phyloP scores from a whole-genome alignment of 148 eudicot genomes.

The Spergularia marina region DNA sequence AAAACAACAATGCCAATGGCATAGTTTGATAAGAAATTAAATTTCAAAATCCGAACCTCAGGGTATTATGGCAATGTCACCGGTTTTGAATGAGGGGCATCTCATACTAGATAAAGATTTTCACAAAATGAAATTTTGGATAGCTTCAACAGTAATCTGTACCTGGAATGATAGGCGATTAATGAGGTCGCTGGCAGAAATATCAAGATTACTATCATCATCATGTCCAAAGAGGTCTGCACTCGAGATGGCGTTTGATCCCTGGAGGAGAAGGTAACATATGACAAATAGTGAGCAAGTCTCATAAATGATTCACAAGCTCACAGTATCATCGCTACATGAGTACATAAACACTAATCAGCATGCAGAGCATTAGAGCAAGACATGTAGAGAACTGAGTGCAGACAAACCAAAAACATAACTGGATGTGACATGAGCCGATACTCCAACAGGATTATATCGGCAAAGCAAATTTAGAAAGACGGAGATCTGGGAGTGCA shows the following conservation, averaged over 20 bases:
- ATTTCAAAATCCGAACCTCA: not conserved
- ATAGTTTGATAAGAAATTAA: not conserved
- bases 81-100: not conserved
- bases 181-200: conserved; percentile 83
- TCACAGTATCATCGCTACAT: not conserved
- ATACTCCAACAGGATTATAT: not conserved
- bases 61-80: not conserved
- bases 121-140: not conserved
- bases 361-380: not conserved
- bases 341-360: not conserved
- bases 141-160: conserved; percentile 2
- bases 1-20: not conserved
- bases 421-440: not conserved
- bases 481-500: not conserved
- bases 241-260: conserved; percentile 88
- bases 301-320: not conserved
- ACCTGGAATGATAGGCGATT: conserved; percentile 90
- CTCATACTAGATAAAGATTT: not conserved
- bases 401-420: not conserved
- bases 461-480: not conserved
- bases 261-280: conserved; percentile 37
- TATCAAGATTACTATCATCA: conserved; percentile 49
- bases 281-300: not conserved
- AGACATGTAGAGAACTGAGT: not conserved
- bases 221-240: conserved; percentile 87